Evolutionary conservation across 139 green algal genomes (phyloP).

Genomic region (Micractinium conductrix): DNA sequence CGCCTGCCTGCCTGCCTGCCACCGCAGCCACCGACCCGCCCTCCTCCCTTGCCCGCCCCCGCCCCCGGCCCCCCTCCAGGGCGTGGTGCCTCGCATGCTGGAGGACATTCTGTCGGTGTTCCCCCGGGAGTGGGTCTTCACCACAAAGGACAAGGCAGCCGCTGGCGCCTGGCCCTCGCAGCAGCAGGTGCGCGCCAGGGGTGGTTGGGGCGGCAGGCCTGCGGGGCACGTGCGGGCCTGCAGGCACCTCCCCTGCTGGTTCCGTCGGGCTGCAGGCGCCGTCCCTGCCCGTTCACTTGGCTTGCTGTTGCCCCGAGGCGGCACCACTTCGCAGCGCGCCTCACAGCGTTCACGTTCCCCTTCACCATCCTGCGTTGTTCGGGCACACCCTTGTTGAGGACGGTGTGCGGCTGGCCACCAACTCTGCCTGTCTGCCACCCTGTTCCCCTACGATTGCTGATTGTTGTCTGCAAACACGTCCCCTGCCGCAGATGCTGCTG

Average conservation of each 20-base stretch:
- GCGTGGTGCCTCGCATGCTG: conserved; percentile 45
- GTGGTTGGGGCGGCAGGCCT: no score
- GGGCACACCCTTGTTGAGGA: not conserved
- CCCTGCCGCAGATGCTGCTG: conserved; percentile 45
- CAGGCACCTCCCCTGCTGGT: not conserved
- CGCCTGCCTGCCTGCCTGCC: not conserved
- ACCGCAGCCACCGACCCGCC: not conserved
- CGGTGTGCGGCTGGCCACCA: not conserved
- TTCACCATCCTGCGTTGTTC: not conserved
- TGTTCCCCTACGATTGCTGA: no score
- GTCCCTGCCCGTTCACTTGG: no score
- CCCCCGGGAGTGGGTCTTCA: conserved; percentile 44
- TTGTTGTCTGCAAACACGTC: no score
- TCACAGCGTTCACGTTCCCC: not conserved
- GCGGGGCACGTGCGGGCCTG: not conserved
- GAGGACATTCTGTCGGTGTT: conserved; percentile 48
- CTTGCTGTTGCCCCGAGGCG: no score
- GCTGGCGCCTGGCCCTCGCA: conserved; percentile 21
- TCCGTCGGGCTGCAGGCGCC: no score
- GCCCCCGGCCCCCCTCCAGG: conserved; percentile 36
- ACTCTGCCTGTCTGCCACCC: conserved; percentile 44
- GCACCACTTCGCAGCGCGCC: no score
- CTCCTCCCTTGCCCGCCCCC: not conserved
- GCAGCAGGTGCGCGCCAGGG: not conserved
- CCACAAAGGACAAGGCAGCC: conserved; percentile 39